Conservation (phyloP, 768 basidiomycete species). For the Tulasnella sp. region DNA sequence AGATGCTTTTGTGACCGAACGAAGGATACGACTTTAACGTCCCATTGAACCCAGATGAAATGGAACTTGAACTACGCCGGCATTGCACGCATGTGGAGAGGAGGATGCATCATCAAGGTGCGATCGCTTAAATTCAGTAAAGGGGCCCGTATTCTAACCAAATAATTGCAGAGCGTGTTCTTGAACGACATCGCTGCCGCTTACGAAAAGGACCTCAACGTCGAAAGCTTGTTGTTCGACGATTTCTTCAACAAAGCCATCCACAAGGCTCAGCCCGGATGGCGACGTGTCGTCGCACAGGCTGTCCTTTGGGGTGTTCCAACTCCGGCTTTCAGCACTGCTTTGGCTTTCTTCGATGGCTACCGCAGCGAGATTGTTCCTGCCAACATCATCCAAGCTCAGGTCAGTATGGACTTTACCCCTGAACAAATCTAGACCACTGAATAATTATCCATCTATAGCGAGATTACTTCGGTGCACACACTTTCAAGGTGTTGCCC, state of each 20-base stretch:
- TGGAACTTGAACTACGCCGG: conserved; percentile 98
- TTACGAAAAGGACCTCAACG: conserved; percentile 70
- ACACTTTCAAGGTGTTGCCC: conserved; percentile 91
- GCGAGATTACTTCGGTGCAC: conserved; percentile 99
- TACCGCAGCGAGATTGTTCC: conserved; percentile 94
- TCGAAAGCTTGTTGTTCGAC: conserved; percentile 91
- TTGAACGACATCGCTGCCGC: conserved; percentile 86
- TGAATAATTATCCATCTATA: neutral
- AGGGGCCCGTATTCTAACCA: neutral
- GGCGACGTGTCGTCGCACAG: conserved; percentile 95
- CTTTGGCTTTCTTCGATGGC: conserved; percentile 97
- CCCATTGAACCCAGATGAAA: conserved; percentile 38
- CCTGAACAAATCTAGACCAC: conserved; percentile 26
- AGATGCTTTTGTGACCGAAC: conserved; percentile 18
- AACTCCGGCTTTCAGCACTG: conserved; percentile 95
- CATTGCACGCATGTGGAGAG: conserved; percentile 99
- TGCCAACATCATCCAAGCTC: conserved; percentile 90
- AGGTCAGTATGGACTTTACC: conserved; percentile 40
- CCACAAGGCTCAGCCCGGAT: conserved; percentile 92
- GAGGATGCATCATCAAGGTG: conserved; percentile 98
- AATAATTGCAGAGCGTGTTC: conserved; percentile 64
- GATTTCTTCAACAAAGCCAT: conserved; percentile 98
- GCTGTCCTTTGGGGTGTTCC: conserved; percentile 97
- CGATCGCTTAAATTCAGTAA: neutral
- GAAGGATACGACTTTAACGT: neutral